A percentile compares a stretch with the other conserved stretches of the same genome.
phyloP scores from a whole-genome alignment of 805 yeast species.

The Teunomyces funiuensis region DNA sequence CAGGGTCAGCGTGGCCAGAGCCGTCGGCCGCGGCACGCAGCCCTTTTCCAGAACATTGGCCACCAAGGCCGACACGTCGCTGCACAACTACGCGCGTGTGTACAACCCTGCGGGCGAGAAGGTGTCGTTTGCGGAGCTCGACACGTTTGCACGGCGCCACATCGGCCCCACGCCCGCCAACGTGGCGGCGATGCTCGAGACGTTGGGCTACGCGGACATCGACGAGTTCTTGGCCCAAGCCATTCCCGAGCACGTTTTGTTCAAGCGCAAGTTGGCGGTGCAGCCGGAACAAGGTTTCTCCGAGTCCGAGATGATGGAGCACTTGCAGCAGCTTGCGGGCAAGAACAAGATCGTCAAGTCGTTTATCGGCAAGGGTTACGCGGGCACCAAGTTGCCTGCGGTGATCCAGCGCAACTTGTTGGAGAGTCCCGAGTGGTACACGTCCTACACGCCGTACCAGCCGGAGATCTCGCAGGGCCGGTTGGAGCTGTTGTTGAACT shows the following conservation, averaged over 20 bases:
- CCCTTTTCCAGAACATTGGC: not conserved
- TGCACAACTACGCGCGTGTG: conserved; percentile 48
- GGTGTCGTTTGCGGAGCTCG: conserved; percentile 45
- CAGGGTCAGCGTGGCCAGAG: conserved; percentile 1
- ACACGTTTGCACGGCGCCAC: conserved; percentile 88
- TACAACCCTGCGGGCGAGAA: conserved; percentile 39
- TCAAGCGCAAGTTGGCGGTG: conserved; percentile 64
- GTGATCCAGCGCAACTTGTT: conserved; percentile 89
- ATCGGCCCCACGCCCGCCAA: conserved; percentile 75
- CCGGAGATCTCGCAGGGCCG: conserved; percentile 98
- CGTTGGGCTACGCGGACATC: conserved; percentile 65
- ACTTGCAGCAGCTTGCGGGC: conserved; percentile 65
- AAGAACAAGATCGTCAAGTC: conserved; percentile 74
- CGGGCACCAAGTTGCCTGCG: conserved; percentile 85
- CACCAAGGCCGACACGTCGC: conserved; percentile 52
- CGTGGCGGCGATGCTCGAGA: conserved; percentile 61
- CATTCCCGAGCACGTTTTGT: conserved; percentile 74
- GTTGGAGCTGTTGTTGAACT: conserved; percentile 83
- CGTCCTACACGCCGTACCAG: conserved; percentile 97
- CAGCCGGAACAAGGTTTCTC: conserved; percentile 73
- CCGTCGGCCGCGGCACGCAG: conserved; percentile 2
- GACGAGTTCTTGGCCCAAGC: conserved; percentile 69
- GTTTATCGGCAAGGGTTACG: conserved; percentile 92
- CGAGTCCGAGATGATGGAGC: conserved; percentile 75
- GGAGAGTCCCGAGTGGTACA: conserved; percentile 98